Base-by-base conservation (phyloP, 2,329 filamentous ascomycete species). In the Venturia pyrina region DNA sequence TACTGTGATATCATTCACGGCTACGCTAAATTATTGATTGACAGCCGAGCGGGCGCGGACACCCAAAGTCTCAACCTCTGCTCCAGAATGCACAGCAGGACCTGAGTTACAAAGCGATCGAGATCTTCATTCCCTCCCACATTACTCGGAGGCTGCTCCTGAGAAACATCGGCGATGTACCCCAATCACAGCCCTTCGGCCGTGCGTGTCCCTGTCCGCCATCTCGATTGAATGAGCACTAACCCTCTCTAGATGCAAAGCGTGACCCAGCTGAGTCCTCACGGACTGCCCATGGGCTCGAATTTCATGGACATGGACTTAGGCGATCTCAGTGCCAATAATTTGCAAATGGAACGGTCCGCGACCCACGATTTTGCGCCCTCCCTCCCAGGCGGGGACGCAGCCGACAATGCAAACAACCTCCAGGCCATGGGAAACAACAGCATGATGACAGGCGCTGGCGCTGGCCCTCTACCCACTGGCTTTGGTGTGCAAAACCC, bases 391-490 rank as follows among this genome's bases (percentile, higher is more conserved):
- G 67, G 70, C 48, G 70, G 68, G 67, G 73, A 76, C 68, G 70
- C 68, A 66, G 71, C 69, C 65, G 66, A 71, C 10, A 65, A 72
- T 10, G 70, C 72, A 65, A 71, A 72, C 62, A 71, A 69, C 48
- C 70, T 70, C 62, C 53, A 59, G 19, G 28, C 62, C 24, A 64
- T 64, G 62, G 62, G 62, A 11, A 53, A 53, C 46, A 44, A 64
- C 21, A 48, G 21, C 28, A 48, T 48, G 24, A 74, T 78, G 73
- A 75, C 76, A 15, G 81, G 78, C 56, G 79, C 78, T 4, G 82
- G 82, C 65, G 82, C 82, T 59, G 82, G 82, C 32, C 82, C 82
- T n/a, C 73, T 84, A 68, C 82, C 82, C 19, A 82, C 81, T 2
- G 81, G 81, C 66, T 84, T 83, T 70, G 81, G 80, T 34, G 70